phyloP scores from a whole-genome alignment of 2,329 filamentous ascomycete genomes.

The Myriosclerotinia scirpicola region DNA sequence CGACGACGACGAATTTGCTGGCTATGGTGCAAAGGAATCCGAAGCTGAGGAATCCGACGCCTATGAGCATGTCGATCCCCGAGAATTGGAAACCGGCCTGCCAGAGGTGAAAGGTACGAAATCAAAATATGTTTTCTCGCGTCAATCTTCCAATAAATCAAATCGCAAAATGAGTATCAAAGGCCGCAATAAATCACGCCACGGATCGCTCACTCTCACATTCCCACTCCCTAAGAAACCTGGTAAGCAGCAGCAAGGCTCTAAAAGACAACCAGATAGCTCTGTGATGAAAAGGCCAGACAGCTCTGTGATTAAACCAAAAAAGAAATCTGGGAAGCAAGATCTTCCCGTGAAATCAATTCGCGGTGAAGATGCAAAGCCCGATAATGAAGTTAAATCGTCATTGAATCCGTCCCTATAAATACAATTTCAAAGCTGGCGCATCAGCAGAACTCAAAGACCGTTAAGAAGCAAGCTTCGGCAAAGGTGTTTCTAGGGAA shows the following conservation, averaged over 20 bases:
- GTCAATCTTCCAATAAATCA: slow-evolving; percentile 10
- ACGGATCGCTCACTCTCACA: background rate
- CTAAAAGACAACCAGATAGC: slow-evolving; percentile 1
- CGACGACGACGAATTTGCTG: slow-evolving; percentile 40
- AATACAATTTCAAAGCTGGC: background rate
- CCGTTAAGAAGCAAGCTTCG: slow-evolving; percentile 1
- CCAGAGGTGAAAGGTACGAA: slow-evolving; percentile 23
- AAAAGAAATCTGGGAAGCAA: background rate
- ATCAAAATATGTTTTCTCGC: slow-evolving; percentile 3
- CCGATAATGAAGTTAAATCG: background rate
- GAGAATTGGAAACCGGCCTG: slow-evolving; percentile 12
- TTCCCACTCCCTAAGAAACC: background rate
- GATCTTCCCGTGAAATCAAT: slow-evolving; percentile 2
- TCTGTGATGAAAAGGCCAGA: slow-evolving; percentile 5
- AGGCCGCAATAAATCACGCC: background rate
- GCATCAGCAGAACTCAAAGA: background rate
- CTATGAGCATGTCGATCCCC: slow-evolving; percentile 1
- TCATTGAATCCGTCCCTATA: background rate
- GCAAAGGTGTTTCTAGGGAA: background rate
- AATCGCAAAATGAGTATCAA: background rate
- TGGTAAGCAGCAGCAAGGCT: background rate
- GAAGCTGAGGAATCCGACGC: slow-evolving; percentile 33
- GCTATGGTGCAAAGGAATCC: slow-evolving; percentile 32
- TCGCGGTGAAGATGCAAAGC: slow-evolving; percentile 2
- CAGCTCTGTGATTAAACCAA: background rate